Percentiles rank a stretch among this genome's conserved stretches.
Conservation (phyloP, 805 yeast genomes). For the Pichia thaimueangensis region DNA sequence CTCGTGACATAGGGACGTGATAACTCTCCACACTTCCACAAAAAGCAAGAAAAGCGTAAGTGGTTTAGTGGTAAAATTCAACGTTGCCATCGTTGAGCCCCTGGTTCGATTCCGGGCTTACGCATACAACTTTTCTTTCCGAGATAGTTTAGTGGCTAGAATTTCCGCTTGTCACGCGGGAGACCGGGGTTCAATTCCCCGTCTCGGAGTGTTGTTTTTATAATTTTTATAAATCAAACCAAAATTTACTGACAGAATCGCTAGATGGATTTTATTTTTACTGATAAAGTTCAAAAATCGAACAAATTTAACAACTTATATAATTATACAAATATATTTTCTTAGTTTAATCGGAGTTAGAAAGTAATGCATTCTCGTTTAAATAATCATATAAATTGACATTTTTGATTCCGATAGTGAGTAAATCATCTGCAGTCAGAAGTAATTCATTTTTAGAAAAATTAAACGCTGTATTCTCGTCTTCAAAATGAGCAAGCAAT, state of each 20-base stretch:
- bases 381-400: neutral
- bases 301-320: neutral
- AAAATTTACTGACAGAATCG: neutral
- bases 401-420: neutral
- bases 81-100: conserved; percentile 26
- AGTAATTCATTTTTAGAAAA: neutral
- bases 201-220: conserved; percentile 29
- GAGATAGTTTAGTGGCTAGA: conserved; percentile 34
- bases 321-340: neutral
- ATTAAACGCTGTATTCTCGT: neutral
- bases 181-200: conserved; percentile 40
- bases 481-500: neutral
- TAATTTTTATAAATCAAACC: neutral
- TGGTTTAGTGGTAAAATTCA: conserved; percentile 25
- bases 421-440: neutral
- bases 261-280: too few species aligned
- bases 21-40: too few species aligned
- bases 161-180: conserved; percentile 40
- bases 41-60: conserved; percentile 17
- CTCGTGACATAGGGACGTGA: too few species aligned
- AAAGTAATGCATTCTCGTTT: neutral
- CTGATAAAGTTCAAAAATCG: neutral
- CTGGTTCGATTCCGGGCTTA: conserved; percentile 27
- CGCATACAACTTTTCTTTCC: conserved; percentile 11
- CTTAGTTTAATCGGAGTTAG: too few species aligned